phyloP scores from a whole-genome alignment of 768 basidiomycete genomes.

The Leucogyrophana mollusca region DNA sequence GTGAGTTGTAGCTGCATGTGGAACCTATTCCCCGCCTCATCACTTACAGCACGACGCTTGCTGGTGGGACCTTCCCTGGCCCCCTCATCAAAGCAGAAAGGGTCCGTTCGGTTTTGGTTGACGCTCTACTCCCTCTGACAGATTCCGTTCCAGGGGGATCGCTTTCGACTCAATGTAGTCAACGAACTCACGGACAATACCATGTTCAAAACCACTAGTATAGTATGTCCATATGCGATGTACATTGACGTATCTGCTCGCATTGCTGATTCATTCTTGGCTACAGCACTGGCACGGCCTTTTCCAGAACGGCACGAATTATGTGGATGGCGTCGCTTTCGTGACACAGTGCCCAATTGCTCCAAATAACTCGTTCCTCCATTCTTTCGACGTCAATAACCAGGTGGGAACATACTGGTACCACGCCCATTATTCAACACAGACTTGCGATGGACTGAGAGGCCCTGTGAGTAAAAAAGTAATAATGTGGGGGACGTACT shows the following conservation, averaged over 20 bases:
- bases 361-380: slow-evolving; percentile 21
- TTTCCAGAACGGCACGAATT: slow-evolving; percentile 42
- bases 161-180: slow-evolving; percentile 43
- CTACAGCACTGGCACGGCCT: slow-evolving; percentile 58
- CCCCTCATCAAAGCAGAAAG: slow-evolving; percentile 42
- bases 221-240: slow-evolving; percentile 25
- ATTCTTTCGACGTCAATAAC: slow-evolving; percentile 14
- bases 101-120: slow-evolving; percentile 8
- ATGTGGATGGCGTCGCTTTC: slow-evolving; percentile 43
- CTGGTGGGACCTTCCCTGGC: slow-evolving; percentile 46
- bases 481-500: too few species aligned
- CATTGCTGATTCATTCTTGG: background rate
- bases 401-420: slow-evolving; percentile 35
- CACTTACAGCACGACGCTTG: slow-evolving; percentile 25
- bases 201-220: slow-evolving; percentile 51
- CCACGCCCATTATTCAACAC: slow-evolving; percentile 38
- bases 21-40: background rate
- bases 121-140: background rate
- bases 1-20: slow-evolving; percentile 22
- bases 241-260: background rate
- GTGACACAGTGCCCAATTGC: slow-evolving; percentile 34
- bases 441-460: slow-evolving; percentile 36
- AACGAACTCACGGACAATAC: slow-evolving; percentile 42
- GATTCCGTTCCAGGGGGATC: slow-evolving; percentile 32
- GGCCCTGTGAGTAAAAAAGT: slow-evolving; percentile 19